Base-by-base conservation (phyloP, 345 rosid genomes). In the Syzygium grande region DNA sequence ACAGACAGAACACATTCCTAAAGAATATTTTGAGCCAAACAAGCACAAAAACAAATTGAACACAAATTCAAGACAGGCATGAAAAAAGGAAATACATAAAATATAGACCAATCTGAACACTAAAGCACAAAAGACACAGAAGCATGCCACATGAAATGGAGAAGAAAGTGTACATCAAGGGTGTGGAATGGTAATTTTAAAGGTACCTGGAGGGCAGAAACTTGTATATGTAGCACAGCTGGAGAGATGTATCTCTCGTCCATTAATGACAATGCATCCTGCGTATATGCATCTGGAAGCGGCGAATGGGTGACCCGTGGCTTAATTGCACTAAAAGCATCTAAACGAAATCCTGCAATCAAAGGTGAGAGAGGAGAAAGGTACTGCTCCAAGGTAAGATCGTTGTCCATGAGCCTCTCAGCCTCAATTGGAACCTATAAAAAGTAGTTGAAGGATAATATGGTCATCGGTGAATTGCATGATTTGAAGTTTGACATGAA, bases 271-370 rank as follows among this genome's bases (percentile, higher is more conserved):
- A 96, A 90, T 5, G 93, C 93, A 63, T 92, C 94, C 96, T 97
- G 93, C 21, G 89, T 89, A 88, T 93, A 93, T 55, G 87, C 87
- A 89, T 90, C 93, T 43, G 98, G 94, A 90, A 94, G 92, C 34
- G 99, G 97, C 22, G 98, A 95, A 91, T 96, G 99, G 83, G 94
- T 91, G 34, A 96, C 92, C 86, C 97, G 93, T 83, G 98, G 98
- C 90, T 92, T 92, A 90, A 98, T 96, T 84, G 95, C 97, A 87
- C 86, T 87, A 85, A 98, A 96, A 51, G 98, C 95, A 84, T 98
- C 99, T 78, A 98, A 87, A 65, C 99, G 99, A 86, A 98, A 96
- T 65, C 99, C 99, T 58, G 93, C 94, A 56, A 94, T 92, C 87
- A 86, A 84, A 88, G 99, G 99, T 80, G 99, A 96, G 87, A 91